phyloP scores from a whole-genome alignment of 2,329 filamentous ascomycete genomes.

The Aspergillus sp. region DNA sequence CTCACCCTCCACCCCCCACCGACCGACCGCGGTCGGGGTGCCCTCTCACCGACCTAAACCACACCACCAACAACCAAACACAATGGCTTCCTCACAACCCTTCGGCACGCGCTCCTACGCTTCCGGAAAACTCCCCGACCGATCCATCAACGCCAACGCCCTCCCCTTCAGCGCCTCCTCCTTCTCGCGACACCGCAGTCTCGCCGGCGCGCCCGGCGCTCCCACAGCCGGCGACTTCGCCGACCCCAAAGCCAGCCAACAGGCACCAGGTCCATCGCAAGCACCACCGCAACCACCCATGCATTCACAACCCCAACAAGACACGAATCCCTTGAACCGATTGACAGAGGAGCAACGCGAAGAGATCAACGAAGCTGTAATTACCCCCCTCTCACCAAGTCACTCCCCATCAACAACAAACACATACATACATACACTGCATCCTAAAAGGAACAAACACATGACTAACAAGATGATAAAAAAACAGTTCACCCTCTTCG shows the following conservation, averaged over 20 bases:
- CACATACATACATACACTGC: not conserved
- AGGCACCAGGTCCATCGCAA: constrained; percentile 14
- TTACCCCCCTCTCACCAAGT: not conserved
- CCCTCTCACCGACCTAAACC: not conserved
- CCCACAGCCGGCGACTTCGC: constrained; percentile 30
- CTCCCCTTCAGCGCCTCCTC: constrained; percentile 47
- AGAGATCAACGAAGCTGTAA: constrained; percentile 89
- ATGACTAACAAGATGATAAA: not conserved
- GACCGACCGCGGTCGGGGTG: constrained; percentile 1
- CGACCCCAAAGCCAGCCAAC: constrained; percentile 35
- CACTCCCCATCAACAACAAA: too few relatives aligned
- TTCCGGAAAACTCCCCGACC: constrained; percentile 56
- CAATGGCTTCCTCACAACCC: constrained; percentile 57
- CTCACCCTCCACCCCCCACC: not conserved
- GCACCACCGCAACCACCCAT: constrained; percentile 2
- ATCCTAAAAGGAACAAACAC: not conserved
- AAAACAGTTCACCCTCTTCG: constrained; percentile 84
- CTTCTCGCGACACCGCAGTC: constrained; percentile 44
- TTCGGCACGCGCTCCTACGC: constrained; percentile 58
- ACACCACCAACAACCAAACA: constrained; percentile 17
- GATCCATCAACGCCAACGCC: constrained; percentile 45
- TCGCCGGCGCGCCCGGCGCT: constrained; percentile 37
- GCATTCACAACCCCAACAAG: constrained; percentile 46
- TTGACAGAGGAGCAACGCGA: constrained; percentile 87
- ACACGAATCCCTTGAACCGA: constrained; percentile 53